Base-by-base conservation (phyloP, 352 stramenopile species). In the Blastocystis sp. region DNA sequence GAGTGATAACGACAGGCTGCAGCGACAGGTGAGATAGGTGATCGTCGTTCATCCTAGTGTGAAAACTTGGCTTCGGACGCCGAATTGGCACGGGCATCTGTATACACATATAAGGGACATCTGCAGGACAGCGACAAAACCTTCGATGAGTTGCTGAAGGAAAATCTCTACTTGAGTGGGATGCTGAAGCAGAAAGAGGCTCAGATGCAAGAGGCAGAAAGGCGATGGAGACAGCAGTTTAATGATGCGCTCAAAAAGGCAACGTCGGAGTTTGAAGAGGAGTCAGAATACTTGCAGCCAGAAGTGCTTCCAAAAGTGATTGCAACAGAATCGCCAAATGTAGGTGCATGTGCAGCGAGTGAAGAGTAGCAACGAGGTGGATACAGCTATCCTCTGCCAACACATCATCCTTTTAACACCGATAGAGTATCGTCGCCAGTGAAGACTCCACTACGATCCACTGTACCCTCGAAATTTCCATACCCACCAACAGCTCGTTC, bases 131-230 rank as follows among this genome's bases (percentile, higher is more conserved):
- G 34, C 56, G 53, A 66, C 13, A 65, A 66, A 43, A 41, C 50
- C 9, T 85, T 85, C 20, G 73, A 85, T 37, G 73, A 85, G 39
- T 45, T 85, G 50, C 18, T 85, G 73, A 65, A 62, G 53, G 73
- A 85, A 53, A 85, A 85, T 43, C 30, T 66, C 53, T 85, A 85
- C 53, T 24, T 85, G 50, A 85, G 24, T 18, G n/a, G 11, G 3
- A 65, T 85, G 50, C 50, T 85, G 50, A 85, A 85, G 73, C 73
- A 85, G 73, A 85, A 85, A 53, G 73, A 85, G 50, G 30, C 43
- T 37, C 73, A 85, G 50, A 64, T 85, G 73, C 53, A 65, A 2
- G 73, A n/a, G 8, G 73, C 73, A 3, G 73, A 85, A 34, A 50
- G 30, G 30, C 47, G 41, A 9, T 85, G 73, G 73, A 66, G 63